Evolutionary conservation across 2,329 filamentous ascomycete genomes (phyloP).

Genomic region (Raffaelea deltoideospora): DNA sequence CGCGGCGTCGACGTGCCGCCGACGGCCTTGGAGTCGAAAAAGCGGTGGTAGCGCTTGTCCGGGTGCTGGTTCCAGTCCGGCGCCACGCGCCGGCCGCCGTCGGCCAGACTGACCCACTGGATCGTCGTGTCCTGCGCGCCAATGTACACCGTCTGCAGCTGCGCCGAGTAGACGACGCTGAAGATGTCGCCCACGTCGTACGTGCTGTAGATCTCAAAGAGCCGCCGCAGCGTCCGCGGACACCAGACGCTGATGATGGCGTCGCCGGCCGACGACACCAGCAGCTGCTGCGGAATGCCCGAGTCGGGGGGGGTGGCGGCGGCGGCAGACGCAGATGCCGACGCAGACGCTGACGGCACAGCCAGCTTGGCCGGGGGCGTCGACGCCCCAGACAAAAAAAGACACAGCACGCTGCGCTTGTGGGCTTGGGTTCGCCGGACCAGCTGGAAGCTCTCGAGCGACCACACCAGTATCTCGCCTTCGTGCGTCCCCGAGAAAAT

Average conservation of each 20-base stretch:
- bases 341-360: neutral
- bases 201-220: constrained; percentile 83
- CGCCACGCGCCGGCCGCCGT: constrained; percentile 41
- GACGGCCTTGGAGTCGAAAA: constrained; percentile 83
- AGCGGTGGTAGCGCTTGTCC: constrained; percentile 64
- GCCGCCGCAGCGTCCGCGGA: constrained; percentile 55
- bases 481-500: constrained; percentile 89
- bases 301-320: constrained; percentile 38
- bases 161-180: constrained; percentile 74
- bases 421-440: constrained; percentile 72
- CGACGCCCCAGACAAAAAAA: constrained; percentile 53
- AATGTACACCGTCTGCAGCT: constrained; percentile 70
- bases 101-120: constrained; percentile 73
- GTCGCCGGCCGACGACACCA: constrained; percentile 89
- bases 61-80: constrained; percentile 56
- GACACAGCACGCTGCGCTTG: constrained; percentile 74
- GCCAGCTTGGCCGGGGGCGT: constrained; percentile 34
- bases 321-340: constrained; percentile 16
- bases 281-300: constrained; percentile 25
- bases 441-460: constrained; percentile 72
- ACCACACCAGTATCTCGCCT: constrained; percentile 87
- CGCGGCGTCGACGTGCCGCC: constrained; percentile 67
- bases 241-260: constrained; percentile 92
- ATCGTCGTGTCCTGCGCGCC: constrained; percentile 91
- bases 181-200: constrained; percentile 95